Conservation (phyloP, 2,329 filamentous ascomycete species). For the Ceratocystis alfenasii region DNA sequence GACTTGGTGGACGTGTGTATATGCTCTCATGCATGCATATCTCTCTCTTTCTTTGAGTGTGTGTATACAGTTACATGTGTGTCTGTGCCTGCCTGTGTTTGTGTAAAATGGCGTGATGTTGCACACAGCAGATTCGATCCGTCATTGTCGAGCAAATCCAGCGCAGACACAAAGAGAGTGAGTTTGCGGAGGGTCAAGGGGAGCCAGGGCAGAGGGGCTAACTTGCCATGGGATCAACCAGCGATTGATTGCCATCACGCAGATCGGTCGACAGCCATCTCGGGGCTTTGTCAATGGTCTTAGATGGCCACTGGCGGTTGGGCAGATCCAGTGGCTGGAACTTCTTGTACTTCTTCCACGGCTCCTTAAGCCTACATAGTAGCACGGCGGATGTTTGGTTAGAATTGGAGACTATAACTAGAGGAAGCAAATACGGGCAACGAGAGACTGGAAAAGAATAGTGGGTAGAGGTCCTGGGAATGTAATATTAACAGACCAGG, state of each 20-base stretch:
- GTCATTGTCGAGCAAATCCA: neutral
- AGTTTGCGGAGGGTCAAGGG: neutral
- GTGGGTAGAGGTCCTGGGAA: neutral
- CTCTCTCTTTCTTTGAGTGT: neutral
- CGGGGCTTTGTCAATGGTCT: slow-evolving; percentile 70
- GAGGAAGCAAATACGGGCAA: neutral
- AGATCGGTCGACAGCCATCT: slow-evolving; percentile 84
- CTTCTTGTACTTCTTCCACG: slow-evolving; percentile 62
- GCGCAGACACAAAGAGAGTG: neutral
- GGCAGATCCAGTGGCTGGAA: slow-evolving; percentile 50
- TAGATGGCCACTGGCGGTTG: slow-evolving; percentile 71
- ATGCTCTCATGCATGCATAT: neutral
- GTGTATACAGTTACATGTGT: neutral
- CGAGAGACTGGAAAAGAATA: neutral
- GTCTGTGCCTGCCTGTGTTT: neutral
- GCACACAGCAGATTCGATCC: neutral
- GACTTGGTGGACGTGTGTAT: neutral
- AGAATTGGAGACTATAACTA: slow-evolving; percentile 7
- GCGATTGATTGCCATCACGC: slow-evolving; percentile 86
- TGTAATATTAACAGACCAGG: neutral
- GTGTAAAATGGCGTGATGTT: neutral
- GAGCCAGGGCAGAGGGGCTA: neutral
- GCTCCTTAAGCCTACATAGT: slow-evolving; percentile 53
- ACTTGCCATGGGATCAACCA: slow-evolving; percentile 82
- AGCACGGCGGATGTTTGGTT: no score